phyloP scores from a whole-genome alignment of 768 basidiomycete species.

The Artomyces pyxidatus region DNA sequence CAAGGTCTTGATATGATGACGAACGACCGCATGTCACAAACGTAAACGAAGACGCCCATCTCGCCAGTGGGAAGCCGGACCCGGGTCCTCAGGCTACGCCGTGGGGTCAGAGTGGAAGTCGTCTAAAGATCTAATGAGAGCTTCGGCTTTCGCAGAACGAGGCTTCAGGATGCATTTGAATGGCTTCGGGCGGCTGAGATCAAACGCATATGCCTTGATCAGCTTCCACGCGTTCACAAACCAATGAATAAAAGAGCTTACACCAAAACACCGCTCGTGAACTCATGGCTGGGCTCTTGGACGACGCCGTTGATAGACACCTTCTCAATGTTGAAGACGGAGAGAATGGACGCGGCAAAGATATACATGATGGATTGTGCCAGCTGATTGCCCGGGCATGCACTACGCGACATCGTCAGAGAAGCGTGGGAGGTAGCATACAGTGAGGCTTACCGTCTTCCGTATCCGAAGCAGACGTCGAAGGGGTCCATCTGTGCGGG shows the following conservation, averaged over 20 bases:
- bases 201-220: too few relatives aligned
- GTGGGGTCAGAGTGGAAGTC: too few relatives aligned
- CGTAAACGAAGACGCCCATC: too few relatives aligned
- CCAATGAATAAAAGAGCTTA: conserved; percentile 1
- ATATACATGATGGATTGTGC: conserved; percentile 17
- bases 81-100: too few relatives aligned
- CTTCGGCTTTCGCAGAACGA: conserved; percentile 12
- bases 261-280: conserved; percentile 13
- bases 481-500: conserved; percentile 16
- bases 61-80: too few relatives aligned
- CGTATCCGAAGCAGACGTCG: conserved; percentile 19
- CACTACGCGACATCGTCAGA: neutral
- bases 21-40: too few relatives aligned
- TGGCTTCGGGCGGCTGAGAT: conserved; percentile 17
- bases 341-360: conserved; percentile 12
- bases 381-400: conserved; percentile 15
- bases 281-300: conserved; percentile 10
- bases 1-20: too few relatives aligned
- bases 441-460: conserved; percentile 16
- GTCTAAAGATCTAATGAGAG: conserved; percentile 11
- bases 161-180: conserved; percentile 18
- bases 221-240: too few relatives aligned
- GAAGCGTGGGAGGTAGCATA: neutral
- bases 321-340: conserved; percentile 14
- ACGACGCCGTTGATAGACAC: conserved; percentile 11